These are phyloP conservation scores for Cryptococcus neoformans DNA, from an alignment of 1,284 basidiomycete genomes.

Conservation along the genomic window DNA sequence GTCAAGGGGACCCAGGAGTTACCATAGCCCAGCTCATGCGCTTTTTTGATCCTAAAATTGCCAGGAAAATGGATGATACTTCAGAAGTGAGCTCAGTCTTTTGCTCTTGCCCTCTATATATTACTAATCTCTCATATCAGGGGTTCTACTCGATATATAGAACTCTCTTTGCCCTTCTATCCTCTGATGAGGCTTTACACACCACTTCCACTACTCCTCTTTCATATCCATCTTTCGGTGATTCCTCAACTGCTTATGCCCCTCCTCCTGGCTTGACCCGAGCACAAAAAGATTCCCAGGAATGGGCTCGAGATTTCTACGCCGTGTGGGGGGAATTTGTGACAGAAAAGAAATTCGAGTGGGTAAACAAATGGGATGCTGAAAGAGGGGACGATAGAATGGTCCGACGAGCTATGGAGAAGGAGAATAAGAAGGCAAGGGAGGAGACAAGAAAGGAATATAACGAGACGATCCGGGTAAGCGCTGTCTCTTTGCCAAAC, in stretches of 20 bases:
- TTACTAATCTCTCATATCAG: slow-evolving; percentile 49
- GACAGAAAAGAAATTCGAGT: slow-evolving; percentile 84
- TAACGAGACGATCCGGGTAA: slow-evolving; percentile 82
- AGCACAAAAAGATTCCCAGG: slow-evolving; percentile 49
- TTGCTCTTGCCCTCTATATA: slow-evolving; percentile 3
- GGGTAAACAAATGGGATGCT: slow-evolving; percentile 82
- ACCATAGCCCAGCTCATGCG: slow-evolving; percentile 75
- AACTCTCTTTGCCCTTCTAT: slow-evolving; percentile 80
- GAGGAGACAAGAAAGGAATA: slow-evolving; percentile 88
- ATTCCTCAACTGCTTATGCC: slow-evolving; percentile 65
- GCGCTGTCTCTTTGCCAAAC: slow-evolving; percentile 28
- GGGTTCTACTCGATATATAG: slow-evolving; percentile 89
- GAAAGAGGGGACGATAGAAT: slow-evolving; percentile 82
- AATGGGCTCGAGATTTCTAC: slow-evolving; percentile 73
- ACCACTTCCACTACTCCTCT: slow-evolving; percentile 48
- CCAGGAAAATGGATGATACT: slow-evolving; percentile 67
- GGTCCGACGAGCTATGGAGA: slow-evolving; percentile 85
- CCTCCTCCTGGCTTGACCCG: slow-evolving; percentile 52
- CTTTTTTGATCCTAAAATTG: slow-evolving; percentile 79
- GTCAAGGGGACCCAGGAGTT: slow-evolving; percentile 71
- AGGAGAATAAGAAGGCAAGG: slow-evolving; percentile 88
- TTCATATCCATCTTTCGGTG: slow-evolving; percentile 79
- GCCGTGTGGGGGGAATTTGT: slow-evolving; percentile 81
- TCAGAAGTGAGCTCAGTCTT: slow-evolving; percentile 57
- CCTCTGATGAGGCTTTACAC: slow-evolving; percentile 72